Base-by-base conservation (phyloP, 805 yeast species). In the Saturnispora silvae region DNA sequence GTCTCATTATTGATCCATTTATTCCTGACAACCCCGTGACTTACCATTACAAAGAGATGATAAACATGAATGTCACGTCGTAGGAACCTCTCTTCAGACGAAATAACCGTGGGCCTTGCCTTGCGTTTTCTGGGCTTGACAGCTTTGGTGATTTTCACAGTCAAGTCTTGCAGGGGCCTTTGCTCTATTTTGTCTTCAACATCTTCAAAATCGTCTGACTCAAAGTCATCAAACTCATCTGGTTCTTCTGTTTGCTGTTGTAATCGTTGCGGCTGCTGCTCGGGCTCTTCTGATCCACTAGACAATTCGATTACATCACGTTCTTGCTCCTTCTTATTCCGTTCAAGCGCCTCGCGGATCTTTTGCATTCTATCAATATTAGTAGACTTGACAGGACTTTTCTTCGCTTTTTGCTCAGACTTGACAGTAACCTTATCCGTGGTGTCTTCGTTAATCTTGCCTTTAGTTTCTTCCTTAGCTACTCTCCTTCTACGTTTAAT, bases 11-110 rank as follows among this genome's bases (percentile, higher is more conserved):
- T 72, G 42, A 85, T 69, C 96, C 96, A 87, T 5, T 59, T 46
- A 52, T 87, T 89, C 19, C 95, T 66, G 3, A 73, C 49, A 0
- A 64, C 64, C 0, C 86, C 92, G 52, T 83, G 94, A 2, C 68
- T 52, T 37, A 81, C 55, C 72, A 84, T 70, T 18, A 68, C 56
- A 13, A 72, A 61, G 2, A 89, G 46, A 40, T 73, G 69, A 35
- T 70, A 45, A 56, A 73, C 68, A 52, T 87, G 96, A 7, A 75
- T 54, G 0, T 54, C 45, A 33, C 64, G 62, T 15, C 96, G 59
- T 31, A 54, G 56, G 1, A 48, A 47, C 14, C 81, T 60, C 49
- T 81, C 87, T 30, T 76, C 80, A 36, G 64, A 65, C 3, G 68
- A 52, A 2, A 77, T 66, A 0, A 70, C 51, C 14, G 49, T 52